These are phyloP conservation scores for Porcisia deanei DNA, from an alignment of 208 protist species.

Conservation along the genomic window DNA sequence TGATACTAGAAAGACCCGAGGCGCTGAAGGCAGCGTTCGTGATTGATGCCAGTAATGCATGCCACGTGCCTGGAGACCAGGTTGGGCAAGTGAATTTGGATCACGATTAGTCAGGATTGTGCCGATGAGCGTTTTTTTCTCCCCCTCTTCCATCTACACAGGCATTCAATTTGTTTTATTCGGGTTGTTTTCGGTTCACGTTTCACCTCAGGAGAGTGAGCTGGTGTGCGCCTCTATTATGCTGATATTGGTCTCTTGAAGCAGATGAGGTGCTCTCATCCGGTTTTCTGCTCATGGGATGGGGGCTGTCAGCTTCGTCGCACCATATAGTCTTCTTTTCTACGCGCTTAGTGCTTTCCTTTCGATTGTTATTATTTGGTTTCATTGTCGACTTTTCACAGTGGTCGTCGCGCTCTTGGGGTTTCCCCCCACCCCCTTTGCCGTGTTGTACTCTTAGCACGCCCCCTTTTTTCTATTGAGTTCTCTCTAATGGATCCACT, in stretches of 20 bases:
- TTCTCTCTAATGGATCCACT: too few species aligned
- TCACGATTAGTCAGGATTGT: conserved; percentile 22
- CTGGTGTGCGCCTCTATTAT: neutral
- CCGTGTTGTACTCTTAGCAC: too few species aligned
- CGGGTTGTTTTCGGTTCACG: neutral
- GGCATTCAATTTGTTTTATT: neutral
- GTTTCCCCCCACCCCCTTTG: too few species aligned
- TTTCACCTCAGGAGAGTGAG: neutral
- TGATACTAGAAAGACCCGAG: conserved; percentile 50
- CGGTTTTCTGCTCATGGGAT: neutral
- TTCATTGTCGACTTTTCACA: too few species aligned
- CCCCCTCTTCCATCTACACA: neutral
- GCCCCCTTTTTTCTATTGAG: too few species aligned
- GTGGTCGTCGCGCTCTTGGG: too few species aligned
- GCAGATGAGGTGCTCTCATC: neutral
- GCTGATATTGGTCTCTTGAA: neutral
- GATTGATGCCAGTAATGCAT: conserved; percentile 66
- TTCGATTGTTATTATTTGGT: too few species aligned
- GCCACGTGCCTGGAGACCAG: conserved; percentile 64
- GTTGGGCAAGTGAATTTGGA: conserved; percentile 45
- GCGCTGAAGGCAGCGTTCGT: conserved; percentile 62
- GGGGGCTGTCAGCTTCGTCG: neutral
- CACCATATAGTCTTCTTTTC: neutral
- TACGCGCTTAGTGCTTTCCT: neutral
- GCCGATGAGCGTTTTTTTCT: neutral